Conservation (phyloP, 1,139 yeast species). For the Hemisphaericaspora subhashii region DNA sequence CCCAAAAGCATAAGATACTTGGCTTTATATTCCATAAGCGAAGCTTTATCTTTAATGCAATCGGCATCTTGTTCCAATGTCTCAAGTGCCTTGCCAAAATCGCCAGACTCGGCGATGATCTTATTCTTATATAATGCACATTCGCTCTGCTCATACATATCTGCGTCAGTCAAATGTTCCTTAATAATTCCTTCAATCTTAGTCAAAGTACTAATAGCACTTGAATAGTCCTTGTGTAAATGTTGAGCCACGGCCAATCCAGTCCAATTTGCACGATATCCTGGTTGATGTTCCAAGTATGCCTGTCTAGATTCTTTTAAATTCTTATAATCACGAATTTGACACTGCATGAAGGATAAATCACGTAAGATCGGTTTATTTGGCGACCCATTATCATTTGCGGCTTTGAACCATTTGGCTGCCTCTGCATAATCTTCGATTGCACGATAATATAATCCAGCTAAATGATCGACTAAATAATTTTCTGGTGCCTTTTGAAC, state of each 20-base stretch:
- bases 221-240: conserved; percentile 62
- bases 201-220: conserved; percentile 69
- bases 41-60: conserved; percentile 62
- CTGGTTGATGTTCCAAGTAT: conserved; percentile 75
- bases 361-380: conserved; percentile 83
- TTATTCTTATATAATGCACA: conserved; percentile 71
- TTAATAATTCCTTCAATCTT: conserved; percentile 74
- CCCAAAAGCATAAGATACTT: conserved; percentile 48
- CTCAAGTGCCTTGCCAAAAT: conserved; percentile 61
- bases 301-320: conserved; percentile 64
- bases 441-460: conserved; percentile 80
- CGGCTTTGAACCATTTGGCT: conserved; percentile 74
- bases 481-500: conserved; percentile 53
- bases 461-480: conserved; percentile 78
- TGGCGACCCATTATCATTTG: conserved; percentile 75
- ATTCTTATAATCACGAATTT: conserved; percentile 69
- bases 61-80: conserved; percentile 54
- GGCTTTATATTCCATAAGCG: conserved; percentile 68
- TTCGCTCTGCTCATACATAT: conserved; percentile 78
- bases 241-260: conserved; percentile 85
- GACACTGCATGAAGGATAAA: conserved; percentile 76
- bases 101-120: conserved; percentile 64
- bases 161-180: conserved; percentile 66
- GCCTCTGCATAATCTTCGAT: conserved; percentile 74
- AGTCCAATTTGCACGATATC: conserved; percentile 91